A percentile compares a stretch with the other conserved stretches of the same genome.
These are phyloP conservation scores for Xerocomellus amylosporus DNA, from an alignment of 768 basidiomycete species.

Conservation along the genomic window DNA sequence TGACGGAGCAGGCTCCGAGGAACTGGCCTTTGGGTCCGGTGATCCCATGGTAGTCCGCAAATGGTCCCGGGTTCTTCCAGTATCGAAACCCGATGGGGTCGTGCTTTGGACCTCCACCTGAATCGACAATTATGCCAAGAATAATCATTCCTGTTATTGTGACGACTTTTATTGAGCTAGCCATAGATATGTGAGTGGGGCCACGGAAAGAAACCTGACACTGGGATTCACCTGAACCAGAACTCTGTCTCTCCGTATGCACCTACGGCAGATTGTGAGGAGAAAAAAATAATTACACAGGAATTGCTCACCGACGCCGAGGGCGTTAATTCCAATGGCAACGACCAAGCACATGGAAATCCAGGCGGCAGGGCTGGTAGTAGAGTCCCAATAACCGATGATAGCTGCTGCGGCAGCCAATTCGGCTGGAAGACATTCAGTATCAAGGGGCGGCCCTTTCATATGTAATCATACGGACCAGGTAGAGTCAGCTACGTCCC, in stretches of 20 bases:
- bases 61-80: conserved; percentile 35
- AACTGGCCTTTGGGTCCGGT: conserved; percentile 1
- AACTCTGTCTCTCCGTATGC: conserved; percentile 9
- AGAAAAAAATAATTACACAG: neutral
- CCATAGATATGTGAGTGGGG: neutral
- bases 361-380: conserved; percentile 43
- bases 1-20: conserved; percentile 10
- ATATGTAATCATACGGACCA: conserved; percentile 10
- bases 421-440: conserved; percentile 36
- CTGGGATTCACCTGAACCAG: conserved; percentile 1
- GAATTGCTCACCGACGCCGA: neutral
- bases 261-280: neutral
- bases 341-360: neutral
- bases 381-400: conserved; percentile 45
- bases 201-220: too few species aligned
- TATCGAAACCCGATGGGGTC: conserved; percentile 32
- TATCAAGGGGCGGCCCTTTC: too few species aligned
- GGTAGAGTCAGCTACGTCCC: conserved; percentile 24
- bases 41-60: neutral
- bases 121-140: conserved; percentile 2
- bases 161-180: conserved; percentile 1
- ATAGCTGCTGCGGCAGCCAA: conserved; percentile 50
- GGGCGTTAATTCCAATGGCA: neutral
- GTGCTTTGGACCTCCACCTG: neutral
- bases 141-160: neutral